Evolutionary conservation across 495 filamentous ascomycete species (phyloP).

Genomic region (Penicillium paxilli): DNA sequence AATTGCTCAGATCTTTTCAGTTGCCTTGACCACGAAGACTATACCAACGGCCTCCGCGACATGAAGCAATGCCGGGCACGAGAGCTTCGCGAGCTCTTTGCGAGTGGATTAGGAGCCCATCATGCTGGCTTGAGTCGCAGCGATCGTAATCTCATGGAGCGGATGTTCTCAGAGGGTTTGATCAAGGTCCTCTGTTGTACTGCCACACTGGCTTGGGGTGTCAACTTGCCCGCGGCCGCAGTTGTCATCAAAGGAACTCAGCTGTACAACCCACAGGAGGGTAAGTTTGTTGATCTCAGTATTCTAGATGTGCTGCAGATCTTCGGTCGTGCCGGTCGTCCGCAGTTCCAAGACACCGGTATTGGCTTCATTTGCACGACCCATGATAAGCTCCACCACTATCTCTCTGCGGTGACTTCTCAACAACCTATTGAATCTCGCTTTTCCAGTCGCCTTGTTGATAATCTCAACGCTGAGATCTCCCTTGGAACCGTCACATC

Average conservation of each 20-base stretch:
- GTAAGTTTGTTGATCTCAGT: constrained; percentile 93
- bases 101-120: constrained; percentile 90
- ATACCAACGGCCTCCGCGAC: constrained; percentile 72
- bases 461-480: constrained; percentile 96
- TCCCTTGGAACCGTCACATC: constrained; percentile 93
- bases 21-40: constrained; percentile 66
- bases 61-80: constrained; percentile 79
- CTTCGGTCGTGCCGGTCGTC: constrained; percentile 95
- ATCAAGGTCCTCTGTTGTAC: constrained; percentile 98
- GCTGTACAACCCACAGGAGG: constrained; percentile 91
- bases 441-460: constrained; percentile 86
- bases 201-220: constrained; percentile 94
- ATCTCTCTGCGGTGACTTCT: constrained; percentile 87
- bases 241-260: constrained; percentile 97
- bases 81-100: constrained; percentile 84
- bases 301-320: constrained; percentile 98
- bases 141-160: constrained; percentile 91
- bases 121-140: constrained; percentile 94
- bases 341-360: constrained; percentile 93
- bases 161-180: constrained; percentile 82
- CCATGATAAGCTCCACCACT: constrained; percentile 88
- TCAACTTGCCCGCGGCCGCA: constrained; percentile 91
- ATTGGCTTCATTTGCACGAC: constrained; percentile 98
- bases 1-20: constrained; percentile 72
- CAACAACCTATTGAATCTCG: constrained; percentile 95